Base-by-base conservation (phyloP, 345 rosid genomes). In the Syzygium oleosum region DNA sequence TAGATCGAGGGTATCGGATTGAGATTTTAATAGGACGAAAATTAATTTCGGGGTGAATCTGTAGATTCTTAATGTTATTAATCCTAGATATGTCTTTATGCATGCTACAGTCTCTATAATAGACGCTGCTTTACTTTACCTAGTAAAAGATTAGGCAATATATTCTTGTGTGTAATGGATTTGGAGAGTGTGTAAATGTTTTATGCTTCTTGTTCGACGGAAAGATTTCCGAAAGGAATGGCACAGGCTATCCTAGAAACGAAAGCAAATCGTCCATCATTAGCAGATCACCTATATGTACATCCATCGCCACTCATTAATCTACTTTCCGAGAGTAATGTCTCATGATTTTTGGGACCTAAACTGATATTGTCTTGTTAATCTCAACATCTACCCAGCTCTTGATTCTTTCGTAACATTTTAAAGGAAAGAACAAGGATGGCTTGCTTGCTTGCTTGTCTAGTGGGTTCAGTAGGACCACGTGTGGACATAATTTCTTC, bases 11-110 rank as follows among this genome's bases (percentile, higher is more conserved):
- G 80, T 4, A 68, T 6, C 9, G 3, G 22, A 17, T 17, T 34
- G 38, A 43, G 23, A 68, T 38, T 68, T 68, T 8, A 4, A 16
- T 16, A 23, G 34, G 12, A 68, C 4, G 22, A 16, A 8, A 16
- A 68, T 31, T 2, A 68, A 19, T 34, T 68, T 34, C 7, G 7
- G 2, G 7, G 1, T 68, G 6, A 0, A 0, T 68, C 13, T 34
- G 2, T 34, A 0, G 21, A 65, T 15, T 0, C 31, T 29, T 7
- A 63, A 8, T 5, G 29, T 31, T 0, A 15, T 31, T 31, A 68
- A 68, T 17, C 79, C 0, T 8, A 23, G 19, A 68, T 17, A 4
- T 68, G 9, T 31, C 12, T 34, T 17, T 4, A 4, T 17, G 0
- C 80, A 0, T 5, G 46, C 13, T 68, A 2, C 8, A 73, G 21